Percentiles rank a stretch among this genome's conserved stretches.
Evolutionary conservation across 1,139 yeast species (phyloP).

Genomic region (Candida freyschussii): DNA sequence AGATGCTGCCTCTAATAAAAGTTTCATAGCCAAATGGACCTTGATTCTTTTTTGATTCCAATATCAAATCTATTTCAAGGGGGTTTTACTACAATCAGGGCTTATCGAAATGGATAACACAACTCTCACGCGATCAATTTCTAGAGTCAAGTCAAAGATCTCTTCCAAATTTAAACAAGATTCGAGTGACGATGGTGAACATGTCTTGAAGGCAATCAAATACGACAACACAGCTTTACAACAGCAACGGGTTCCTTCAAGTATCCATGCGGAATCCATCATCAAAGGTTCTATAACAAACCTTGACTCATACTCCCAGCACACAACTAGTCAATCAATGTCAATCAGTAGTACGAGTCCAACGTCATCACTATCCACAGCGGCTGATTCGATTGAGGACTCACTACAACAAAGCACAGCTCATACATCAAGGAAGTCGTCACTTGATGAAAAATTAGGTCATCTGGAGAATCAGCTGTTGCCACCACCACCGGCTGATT

Average conservation of each 20-base stretch:
- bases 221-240: conserved; percentile 15
- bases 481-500: conserved; percentile 8
- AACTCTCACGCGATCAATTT: conserved; percentile 19
- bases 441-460: conserved; percentile 5
- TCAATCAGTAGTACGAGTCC: not conserved
- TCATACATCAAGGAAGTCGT: conserved; percentile 6
- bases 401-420: conserved; percentile 4
- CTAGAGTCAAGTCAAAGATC: conserved; percentile 21
- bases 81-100: no score
- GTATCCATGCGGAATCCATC: not conserved
- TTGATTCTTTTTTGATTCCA: no score
- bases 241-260: conserved; percentile 1
- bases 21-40: no score
- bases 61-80: no score
- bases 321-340: conserved; percentile 4
- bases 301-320: conserved; percentile 7
- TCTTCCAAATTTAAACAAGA: conserved; percentile 14
- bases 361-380: not conserved
- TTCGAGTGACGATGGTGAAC: conserved; percentile 11
- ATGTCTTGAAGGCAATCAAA: conserved; percentile 18
- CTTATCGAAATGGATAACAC: conserved; percentile 15
- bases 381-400: conserved; percentile 5
- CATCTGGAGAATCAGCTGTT: conserved; percentile 6
- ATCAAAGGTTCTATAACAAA: conserved; percentile 1
- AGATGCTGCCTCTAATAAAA: no score